Percentiles rank a stretch among this genome's conserved stretches.
Evolutionary conservation across 495 filamentous ascomycete species (phyloP).

Genomic region (Apiosordaria backusii): DNA sequence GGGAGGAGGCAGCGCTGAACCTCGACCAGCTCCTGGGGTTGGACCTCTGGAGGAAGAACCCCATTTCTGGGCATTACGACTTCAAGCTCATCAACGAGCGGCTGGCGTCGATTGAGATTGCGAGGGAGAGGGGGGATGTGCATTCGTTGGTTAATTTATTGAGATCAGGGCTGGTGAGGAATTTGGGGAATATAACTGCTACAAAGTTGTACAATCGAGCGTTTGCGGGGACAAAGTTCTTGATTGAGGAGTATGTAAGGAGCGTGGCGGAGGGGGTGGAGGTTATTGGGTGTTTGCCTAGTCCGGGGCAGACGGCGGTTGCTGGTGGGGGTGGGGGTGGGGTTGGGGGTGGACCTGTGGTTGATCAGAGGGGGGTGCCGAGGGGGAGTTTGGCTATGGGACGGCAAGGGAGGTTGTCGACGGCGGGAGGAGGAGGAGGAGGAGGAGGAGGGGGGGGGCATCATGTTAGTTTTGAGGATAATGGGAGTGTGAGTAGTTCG

Average conservation of each 20-base stretch:
- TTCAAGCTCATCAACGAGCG: conserved; percentile 81
- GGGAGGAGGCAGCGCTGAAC: conserved; percentile 74
- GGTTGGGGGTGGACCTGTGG: background rate
- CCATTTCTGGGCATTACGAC: conserved; percentile 79
- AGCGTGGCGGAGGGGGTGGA: conserved; percentile 76
- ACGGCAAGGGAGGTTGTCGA: background rate
- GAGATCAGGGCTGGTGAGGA: conserved; percentile 82
- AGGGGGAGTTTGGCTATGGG: background rate
- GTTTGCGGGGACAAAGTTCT: conserved; percentile 82
- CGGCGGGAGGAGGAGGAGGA: background rate
- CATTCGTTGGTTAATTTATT: conserved; percentile 72
- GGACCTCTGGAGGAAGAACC: conserved; percentile 83
- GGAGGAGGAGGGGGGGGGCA: background rate
- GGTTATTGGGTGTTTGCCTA: conserved; percentile 71
- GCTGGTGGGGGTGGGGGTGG: background rate
- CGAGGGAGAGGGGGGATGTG: conserved; percentile 74
- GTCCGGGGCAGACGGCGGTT: conserved; percentile 33
- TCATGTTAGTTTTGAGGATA: conserved; percentile 17
- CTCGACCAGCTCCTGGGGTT: conserved; percentile 74
- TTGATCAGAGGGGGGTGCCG: background rate
- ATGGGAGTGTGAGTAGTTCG: conserved; percentile 3
- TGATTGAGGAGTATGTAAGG: conserved; percentile 89
- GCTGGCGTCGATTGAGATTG: conserved; percentile 64
- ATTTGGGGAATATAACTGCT: conserved; percentile 84
- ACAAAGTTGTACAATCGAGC: conserved; percentile 80